Evolutionary conservation across 495 filamentous ascomycete genomes (phyloP).

Genomic region (Aspergillus indologenus): DNA sequence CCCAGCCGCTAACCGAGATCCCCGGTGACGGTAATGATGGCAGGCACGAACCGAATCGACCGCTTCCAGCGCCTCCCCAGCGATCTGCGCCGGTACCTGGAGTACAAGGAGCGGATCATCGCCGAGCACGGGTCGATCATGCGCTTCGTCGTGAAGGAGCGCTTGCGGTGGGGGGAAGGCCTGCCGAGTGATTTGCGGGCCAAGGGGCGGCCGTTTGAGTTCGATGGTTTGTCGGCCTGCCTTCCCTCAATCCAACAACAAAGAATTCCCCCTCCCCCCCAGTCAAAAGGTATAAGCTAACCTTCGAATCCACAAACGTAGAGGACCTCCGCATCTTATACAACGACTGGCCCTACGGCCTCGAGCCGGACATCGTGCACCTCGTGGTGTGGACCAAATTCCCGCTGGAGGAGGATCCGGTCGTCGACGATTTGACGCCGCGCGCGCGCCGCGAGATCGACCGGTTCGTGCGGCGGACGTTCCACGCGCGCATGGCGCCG

Average conservation of each 20-base stretch:
- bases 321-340: slow-evolving; percentile 72
- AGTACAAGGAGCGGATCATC: slow-evolving; percentile 59
- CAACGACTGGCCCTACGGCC: slow-evolving; percentile 91
- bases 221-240: slow-evolving; percentile 37
- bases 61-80: slow-evolving; percentile 71
- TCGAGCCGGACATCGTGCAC: slow-evolving; percentile 73
- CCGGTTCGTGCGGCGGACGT: slow-evolving; percentile 61
- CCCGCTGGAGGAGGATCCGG: slow-evolving; percentile 61
- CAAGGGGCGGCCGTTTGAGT: slow-evolving; percentile 46
- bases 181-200: slow-evolving; percentile 37
- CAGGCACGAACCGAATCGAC: slow-evolving; percentile 63
- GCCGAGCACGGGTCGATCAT: slow-evolving; percentile 67
- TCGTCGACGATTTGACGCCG: slow-evolving; percentile 63
- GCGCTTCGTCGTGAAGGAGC: slow-evolving; percentile 64
- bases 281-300: no score
- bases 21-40: neutral
- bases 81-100: slow-evolving; percentile 68
- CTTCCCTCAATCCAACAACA: neutral
- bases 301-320: slow-evolving; percentile 16
- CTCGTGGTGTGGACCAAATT: slow-evolving; percentile 93
- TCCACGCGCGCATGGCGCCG: slow-evolving; percentile 48
- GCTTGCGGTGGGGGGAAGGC: slow-evolving; percentile 61
- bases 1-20: neutral
- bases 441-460: slow-evolving; percentile 62
- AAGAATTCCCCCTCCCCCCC: no score